Conservation (phyloP, 805 yeast genomes). For the Priceomyces castillae region DNA sequence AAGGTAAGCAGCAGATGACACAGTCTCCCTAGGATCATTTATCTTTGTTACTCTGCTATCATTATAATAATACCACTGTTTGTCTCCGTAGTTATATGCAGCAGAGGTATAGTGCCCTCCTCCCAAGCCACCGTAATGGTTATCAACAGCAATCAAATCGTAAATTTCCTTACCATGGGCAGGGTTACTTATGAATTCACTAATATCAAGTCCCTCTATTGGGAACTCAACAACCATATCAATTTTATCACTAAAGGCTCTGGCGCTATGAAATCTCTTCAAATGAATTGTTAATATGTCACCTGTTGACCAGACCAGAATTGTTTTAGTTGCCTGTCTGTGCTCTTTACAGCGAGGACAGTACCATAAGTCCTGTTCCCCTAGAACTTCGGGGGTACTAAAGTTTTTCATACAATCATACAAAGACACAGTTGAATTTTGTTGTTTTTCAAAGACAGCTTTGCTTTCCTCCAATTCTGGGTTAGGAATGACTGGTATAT, state of each 20-base stretch:
- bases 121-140: slow-evolving; percentile 93
- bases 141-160: slow-evolving; percentile 90
- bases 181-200: slow-evolving; percentile 47
- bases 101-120: slow-evolving; percentile 97
- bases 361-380: slow-evolving; percentile 90
- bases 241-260: slow-evolving; percentile 86
- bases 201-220: slow-evolving; percentile 72
- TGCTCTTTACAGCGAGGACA: slow-evolving; percentile 89
- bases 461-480: slow-evolving; percentile 52
- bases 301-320: slow-evolving; percentile 92
- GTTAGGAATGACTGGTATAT: slow-evolving; percentile 41
- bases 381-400: slow-evolving; percentile 77
- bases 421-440: slow-evolving; percentile 48
- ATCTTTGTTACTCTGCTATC: slow-evolving; percentile 69
- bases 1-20: slow-evolving; percentile 81
- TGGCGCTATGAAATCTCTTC: slow-evolving; percentile 82
- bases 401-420: slow-evolving; percentile 74
- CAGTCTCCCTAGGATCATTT: slow-evolving; percentile 56
- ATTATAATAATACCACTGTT: slow-evolving; percentile 85
- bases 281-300: slow-evolving; percentile 87
- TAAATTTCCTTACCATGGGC: slow-evolving; percentile 42
- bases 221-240: slow-evolving; percentile 86
- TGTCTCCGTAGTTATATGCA: slow-evolving; percentile 73
- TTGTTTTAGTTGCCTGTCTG: slow-evolving; percentile 84
- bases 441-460: slow-evolving; percentile 30